Evolutionary conservation across 768 basidiomycete species (phyloP).

Genomic region (Russula vinacea): DNA sequence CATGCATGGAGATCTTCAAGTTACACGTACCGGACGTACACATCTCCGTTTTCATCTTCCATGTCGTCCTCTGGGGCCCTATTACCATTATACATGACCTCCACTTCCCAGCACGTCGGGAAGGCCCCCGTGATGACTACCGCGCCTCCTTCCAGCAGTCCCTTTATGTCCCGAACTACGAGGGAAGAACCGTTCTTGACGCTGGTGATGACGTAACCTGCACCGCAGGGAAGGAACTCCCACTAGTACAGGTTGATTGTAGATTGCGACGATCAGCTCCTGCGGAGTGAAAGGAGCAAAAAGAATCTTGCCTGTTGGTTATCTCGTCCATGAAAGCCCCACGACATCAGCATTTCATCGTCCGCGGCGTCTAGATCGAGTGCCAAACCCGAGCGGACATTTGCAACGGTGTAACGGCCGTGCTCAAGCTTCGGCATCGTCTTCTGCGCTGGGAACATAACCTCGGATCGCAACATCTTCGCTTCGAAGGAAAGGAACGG

Average conservation of each 20-base stretch:
- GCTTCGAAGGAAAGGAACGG: too few relatives aligned
- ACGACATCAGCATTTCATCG: conserved; percentile 21
- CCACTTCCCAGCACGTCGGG: conserved; percentile 29
- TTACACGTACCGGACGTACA: conserved; percentile 23
- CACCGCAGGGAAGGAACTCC: conserved; percentile 22
- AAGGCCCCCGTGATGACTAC: conserved; percentile 19
- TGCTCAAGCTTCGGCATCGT: conserved; percentile 18
- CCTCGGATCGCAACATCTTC: too few relatives aligned
- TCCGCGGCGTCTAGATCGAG: conserved; percentile 27
- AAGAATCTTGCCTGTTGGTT: conserved; percentile 26
- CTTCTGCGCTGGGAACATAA: background rate
- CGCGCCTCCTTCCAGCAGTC: background rate
- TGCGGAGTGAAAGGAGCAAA: too few relatives aligned
- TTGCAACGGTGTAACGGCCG: conserved; percentile 24
- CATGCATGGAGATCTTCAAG: too few relatives aligned
- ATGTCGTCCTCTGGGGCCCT: conserved; percentile 7
- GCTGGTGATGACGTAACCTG: conserved; percentile 20
- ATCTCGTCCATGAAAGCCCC: conserved; percentile 24
- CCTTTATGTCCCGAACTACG: conserved; percentile 9
- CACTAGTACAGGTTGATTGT: conserved; percentile 3
- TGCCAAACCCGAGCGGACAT: conserved; percentile 26
- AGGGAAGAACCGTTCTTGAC: conserved; percentile 10
- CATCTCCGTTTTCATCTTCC: conserved; percentile 18
- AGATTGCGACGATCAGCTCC: too few relatives aligned
- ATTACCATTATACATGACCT: conserved; percentile 20